Evolutionary conservation across 139 green algal genomes (phyloP).

Genomic region (Tetraselmis chui): DNA sequence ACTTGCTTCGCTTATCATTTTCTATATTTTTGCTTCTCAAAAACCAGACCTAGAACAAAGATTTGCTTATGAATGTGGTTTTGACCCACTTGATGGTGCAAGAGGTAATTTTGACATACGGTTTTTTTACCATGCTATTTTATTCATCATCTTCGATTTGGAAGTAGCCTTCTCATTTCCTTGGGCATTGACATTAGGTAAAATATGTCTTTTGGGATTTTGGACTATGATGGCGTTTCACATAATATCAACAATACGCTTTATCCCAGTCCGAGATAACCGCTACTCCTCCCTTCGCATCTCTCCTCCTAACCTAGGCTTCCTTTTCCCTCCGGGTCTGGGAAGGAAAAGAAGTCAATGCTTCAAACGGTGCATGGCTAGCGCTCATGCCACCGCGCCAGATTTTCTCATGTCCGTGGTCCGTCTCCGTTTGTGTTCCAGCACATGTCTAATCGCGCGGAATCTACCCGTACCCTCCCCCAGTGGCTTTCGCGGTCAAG

Average conservation of each 20-base stretch:
- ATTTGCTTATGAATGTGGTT: slow-evolving; percentile 49
- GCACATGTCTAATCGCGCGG: too few species aligned
- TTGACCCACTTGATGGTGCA: slow-evolving; percentile 53
- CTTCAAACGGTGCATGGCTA: too few species aligned
- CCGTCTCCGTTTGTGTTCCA: too few species aligned
- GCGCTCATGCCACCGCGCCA: too few species aligned
- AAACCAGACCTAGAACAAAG: slow-evolving; percentile 53
- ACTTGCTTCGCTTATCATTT: slow-evolving; percentile 39
- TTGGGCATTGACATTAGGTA: slow-evolving; percentile 35
- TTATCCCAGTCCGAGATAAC: too few species aligned
- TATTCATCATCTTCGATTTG: slow-evolving; percentile 58
- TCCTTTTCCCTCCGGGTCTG: too few species aligned
- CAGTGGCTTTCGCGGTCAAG: too few species aligned
- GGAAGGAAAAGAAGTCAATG: too few species aligned
- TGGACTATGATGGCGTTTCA: slow-evolving; percentile 46
- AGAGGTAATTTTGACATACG: slow-evolving; percentile 52
- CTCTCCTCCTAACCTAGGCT: too few species aligned
- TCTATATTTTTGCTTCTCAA: slow-evolving; percentile 47
- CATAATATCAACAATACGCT: slow-evolving; percentile 43
- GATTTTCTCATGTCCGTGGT: too few species aligned
- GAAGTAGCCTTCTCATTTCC: slow-evolving; percentile 46
- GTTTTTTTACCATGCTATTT: slow-evolving; percentile 54
- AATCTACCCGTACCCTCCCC: too few species aligned
- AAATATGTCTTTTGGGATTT: slow-evolving; percentile 41
- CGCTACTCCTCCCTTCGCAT: too few species aligned